Conservation (phyloP, 768 basidiomycete species). For the Galerina sulciceps region DNA sequence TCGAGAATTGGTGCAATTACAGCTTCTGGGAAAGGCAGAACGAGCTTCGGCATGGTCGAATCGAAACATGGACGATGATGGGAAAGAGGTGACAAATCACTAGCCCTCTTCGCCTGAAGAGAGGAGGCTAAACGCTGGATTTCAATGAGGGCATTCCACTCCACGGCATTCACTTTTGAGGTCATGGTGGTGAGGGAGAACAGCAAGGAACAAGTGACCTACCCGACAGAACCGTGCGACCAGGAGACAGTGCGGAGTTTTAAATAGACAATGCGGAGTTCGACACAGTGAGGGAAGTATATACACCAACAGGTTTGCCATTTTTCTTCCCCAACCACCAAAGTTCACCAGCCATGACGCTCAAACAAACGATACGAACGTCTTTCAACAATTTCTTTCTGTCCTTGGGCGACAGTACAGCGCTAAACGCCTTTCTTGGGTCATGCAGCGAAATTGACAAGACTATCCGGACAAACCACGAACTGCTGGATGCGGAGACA, state of each 20-base stretch:
- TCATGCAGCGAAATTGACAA: not conserved
- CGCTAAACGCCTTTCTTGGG: not conserved
- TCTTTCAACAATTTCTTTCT: slow-evolving; percentile 1
- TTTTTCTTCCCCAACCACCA: not conserved
- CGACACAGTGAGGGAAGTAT: too few species aligned
- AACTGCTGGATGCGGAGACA: not conserved
- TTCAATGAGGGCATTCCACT: not conserved
- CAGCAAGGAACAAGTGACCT: too few species aligned
- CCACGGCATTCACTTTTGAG: not conserved
- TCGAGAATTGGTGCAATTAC: not conserved
- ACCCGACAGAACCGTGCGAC: not conserved
- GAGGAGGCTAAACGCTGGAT: not conserved
- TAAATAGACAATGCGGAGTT: not conserved
- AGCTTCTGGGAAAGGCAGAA: slow-evolving; percentile 8
- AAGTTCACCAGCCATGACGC: not conserved
- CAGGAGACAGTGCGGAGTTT: slow-evolving; percentile 10
- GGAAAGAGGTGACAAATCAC: not conserved
- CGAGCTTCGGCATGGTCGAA: not conserved
- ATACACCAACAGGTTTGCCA: not conserved
- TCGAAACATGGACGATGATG: not conserved
- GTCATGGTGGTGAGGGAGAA: not conserved
- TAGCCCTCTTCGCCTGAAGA: not conserved
- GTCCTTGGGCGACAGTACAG: not conserved
- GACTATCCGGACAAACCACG: not conserved
- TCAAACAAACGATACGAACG: not conserved